Conservation (phyloP, 176 grass and related monocot genomes). For the Oryza nivara region DNA sequence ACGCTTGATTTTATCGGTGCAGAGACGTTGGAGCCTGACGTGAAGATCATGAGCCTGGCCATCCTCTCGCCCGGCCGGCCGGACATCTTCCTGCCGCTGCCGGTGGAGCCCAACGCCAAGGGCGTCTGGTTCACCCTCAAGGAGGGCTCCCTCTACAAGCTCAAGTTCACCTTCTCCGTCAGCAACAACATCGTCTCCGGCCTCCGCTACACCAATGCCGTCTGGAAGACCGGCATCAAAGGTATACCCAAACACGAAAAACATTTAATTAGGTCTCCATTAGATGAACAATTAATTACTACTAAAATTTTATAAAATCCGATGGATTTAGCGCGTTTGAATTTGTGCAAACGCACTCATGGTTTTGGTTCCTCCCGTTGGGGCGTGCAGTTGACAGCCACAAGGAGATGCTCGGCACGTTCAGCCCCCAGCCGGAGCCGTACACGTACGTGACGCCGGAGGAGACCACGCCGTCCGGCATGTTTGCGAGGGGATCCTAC, state of each 20-base stretch:
- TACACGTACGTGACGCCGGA: conserved; percentile 88
- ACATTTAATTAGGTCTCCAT: background rate
- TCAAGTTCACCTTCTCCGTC: conserved; percentile 96
- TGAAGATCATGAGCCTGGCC: conserved; percentile 89
- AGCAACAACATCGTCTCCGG: conserved; percentile 95
- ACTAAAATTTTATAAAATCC: background rate
- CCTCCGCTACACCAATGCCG: conserved; percentile 89
- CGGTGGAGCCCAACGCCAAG: conserved; percentile 69
- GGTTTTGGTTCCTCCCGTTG: background rate
- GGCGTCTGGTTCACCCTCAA: conserved; percentile 91
- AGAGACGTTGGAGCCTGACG: conserved; percentile 86
- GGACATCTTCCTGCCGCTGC: conserved; percentile 77
- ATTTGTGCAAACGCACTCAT: background rate
- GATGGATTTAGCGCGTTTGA: background rate
- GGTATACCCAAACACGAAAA: conserved; percentile 22
- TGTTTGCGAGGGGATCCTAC: conserved; percentile 89
- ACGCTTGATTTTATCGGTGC: background rate
- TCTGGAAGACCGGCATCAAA: conserved; percentile 94
- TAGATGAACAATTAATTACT: background rate
- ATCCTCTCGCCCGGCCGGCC: conserved; percentile 71
- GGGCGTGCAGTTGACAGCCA: conserved; percentile 66
- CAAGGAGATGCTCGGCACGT: conserved; percentile 96
- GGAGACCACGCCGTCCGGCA: conserved; percentile 86
- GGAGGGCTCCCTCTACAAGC: conserved; percentile 81
- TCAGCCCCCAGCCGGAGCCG: conserved; percentile 86